These are phyloP conservation scores for Boletus rubescentipes DNA, from an alignment of 768 basidiomycete species.

Conservation along the genomic window DNA sequence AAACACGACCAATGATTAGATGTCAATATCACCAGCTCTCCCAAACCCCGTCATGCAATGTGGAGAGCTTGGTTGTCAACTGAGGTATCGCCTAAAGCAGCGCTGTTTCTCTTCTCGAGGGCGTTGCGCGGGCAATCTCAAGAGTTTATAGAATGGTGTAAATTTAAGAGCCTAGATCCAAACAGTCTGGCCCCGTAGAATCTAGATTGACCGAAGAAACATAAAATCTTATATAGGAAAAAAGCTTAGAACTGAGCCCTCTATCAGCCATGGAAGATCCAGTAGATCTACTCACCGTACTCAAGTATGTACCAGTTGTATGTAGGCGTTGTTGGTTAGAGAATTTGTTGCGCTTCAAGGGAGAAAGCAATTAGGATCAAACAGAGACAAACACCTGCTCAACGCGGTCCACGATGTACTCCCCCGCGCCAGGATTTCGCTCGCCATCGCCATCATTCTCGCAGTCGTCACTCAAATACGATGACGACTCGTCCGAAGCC, in stretches of 20 bases:
- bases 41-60: background rate
- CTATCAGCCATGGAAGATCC: no score
- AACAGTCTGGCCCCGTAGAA: no score
- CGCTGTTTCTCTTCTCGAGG: background rate
- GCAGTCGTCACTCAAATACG: constrained; percentile 28
- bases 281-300: no score
- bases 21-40: background rate
- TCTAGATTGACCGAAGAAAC: no score
- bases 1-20: background rate
- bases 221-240: no score
- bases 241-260: no score
- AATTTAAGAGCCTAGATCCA: no score
- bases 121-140: no score
- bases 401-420: constrained; percentile 33
- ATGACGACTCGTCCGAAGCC: constrained; percentile 27
- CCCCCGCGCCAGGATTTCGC: constrained; percentile 39
- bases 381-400: constrained; percentile 20
- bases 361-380: constrained; percentile 5
- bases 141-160: no score
- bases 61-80: background rate
- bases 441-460: constrained; percentile 43
- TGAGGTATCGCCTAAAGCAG: background rate
- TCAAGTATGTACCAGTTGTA: no score
- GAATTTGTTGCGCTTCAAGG: no score
- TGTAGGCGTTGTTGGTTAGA: no score